Conservation (phyloP, 2,329 filamentous ascomycete genomes). For the Dactylonectria macrodidyma region DNA sequence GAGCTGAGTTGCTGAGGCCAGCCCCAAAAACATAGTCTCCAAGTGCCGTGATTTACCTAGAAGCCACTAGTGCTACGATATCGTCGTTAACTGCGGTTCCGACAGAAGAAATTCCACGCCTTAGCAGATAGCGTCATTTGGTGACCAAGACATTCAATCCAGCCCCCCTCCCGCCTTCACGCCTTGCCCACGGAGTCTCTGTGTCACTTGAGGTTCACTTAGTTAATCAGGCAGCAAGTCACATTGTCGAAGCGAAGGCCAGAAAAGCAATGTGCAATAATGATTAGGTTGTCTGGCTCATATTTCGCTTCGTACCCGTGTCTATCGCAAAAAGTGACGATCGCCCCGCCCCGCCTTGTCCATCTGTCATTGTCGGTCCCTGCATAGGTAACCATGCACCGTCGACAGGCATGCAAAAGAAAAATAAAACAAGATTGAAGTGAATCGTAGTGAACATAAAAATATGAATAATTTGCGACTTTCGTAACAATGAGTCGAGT, state of each 20-base stretch:
- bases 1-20: slow-evolving; percentile 18
- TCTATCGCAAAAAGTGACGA: slow-evolving; percentile 25
- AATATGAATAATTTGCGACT: slow-evolving; percentile 33
- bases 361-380: slow-evolving; percentile 17
- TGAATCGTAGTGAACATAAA: slow-evolving; percentile 30
- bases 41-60: slow-evolving; percentile 6
- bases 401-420: slow-evolving; percentile 2
- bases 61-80: slow-evolving; percentile 13
- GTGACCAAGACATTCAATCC: slow-evolving; percentile 24
- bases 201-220: slow-evolving; percentile 8
- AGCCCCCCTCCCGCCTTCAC: slow-evolving; percentile 17
- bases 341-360: slow-evolving; percentile 10
- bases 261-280: slow-evolving; percentile 4
- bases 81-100: slow-evolving; percentile 38
- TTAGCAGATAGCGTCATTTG: slow-evolving; percentile 42
- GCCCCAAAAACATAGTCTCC: slow-evolving; percentile 19
- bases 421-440: slow-evolving; percentile 24
- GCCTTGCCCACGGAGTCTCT: slow-evolving; percentile 17
- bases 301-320: slow-evolving; percentile 25
- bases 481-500: slow-evolving; percentile 46
- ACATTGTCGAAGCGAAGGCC: not conserved
- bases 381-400: slow-evolving; percentile 8
- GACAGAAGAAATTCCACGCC: slow-evolving; percentile 27
- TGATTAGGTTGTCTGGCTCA: slow-evolving; percentile 21
- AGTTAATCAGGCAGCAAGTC: not conserved